Evolutionary conservation across 257 asterid genomes (phyloP).

Genomic region (Capsicum rhomboideum): DNA sequence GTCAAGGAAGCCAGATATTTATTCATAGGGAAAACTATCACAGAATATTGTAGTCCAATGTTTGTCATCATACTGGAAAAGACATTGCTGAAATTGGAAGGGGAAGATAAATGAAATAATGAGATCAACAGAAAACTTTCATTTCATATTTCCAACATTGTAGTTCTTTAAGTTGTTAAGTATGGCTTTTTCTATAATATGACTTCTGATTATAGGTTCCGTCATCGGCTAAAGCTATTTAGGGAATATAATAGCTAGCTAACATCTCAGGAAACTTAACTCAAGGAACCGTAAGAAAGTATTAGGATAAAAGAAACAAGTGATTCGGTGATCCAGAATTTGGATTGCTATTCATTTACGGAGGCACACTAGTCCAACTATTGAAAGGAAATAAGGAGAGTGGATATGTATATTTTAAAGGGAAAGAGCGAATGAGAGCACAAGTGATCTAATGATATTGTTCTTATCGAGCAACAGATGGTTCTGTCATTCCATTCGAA

Average conservation of each 20-base stretch:
- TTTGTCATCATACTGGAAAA: not conserved
- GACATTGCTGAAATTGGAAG: not conserved
- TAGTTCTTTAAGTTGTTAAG: not conserved
- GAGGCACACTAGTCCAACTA: not conserved
- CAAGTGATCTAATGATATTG: not conserved
- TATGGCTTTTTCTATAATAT: not conserved
- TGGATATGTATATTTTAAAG: not conserved
- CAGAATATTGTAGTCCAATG: not conserved
- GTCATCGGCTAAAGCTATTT: not conserved
- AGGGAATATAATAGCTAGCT: not conserved
- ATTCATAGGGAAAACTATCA: too few species aligned
- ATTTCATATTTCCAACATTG: not conserved
- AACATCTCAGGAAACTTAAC: not conserved
- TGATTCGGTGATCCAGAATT: not conserved
- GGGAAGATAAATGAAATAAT: not conserved
- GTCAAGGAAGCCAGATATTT: not conserved
- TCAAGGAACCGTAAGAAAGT: not conserved
- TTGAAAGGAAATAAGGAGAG: not conserved
- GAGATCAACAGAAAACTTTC: not conserved
- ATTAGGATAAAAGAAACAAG: not conserved
- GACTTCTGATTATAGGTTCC: not conserved
- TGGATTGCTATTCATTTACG: not conserved
- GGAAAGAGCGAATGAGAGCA: not conserved
- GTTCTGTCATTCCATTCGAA: not conserved
- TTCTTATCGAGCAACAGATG: not conserved